Evolutionary conservation across 306 rosid species (phyloP), one percentile per base, ranked within the genome.

Genomic region (Acmispon strigosus): DNA sequence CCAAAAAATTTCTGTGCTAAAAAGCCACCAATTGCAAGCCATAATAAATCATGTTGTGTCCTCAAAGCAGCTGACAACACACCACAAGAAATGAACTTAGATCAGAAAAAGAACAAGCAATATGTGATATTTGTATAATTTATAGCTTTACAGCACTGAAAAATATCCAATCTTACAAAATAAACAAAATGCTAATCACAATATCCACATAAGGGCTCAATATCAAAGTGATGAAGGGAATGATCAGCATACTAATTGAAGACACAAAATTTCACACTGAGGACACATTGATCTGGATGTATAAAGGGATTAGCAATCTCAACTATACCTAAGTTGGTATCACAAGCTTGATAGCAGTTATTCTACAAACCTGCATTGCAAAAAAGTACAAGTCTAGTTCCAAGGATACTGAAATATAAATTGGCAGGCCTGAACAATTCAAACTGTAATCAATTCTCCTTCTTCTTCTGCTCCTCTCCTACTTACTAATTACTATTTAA

Each of bases 341-440:
- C 73, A 91, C 97, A 10, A 91, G 93, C 97, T 89, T 91, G 37
- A 91, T 96, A 50, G 97, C 96, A 57, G 97, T 89, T 78, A 96
- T 96, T 86, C 97, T 87, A 54, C 97, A 91, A 48, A 91, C 97
- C 96, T 91, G 85, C 79, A 79, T 32, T 18, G 59, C 22, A 50
- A 69, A n/a, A 68, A 60, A 45, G 3, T 27, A 32, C 6, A 60
- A 45, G 8, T 32, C 0, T 5, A 32, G 55, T 47, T 20, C 57
- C 59, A 7, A 19, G 67, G 27, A 32, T 29, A 39, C 54, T 7
- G 19, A 34, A 22, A 59, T 16, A n/a, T 42, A 10, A 54, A 62
- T 24, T 6, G 34, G 59, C 61, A 66, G 13, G 36, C 48, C 62
- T 20, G 24, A 43, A 57, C 52, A 22, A 60, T 36, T 45, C 44